Evolutionary conservation across 2,329 filamentous ascomycete genomes (phyloP), one percentile per base, ranked within the genome.

Genomic region (Fusarium sp.): DNA sequence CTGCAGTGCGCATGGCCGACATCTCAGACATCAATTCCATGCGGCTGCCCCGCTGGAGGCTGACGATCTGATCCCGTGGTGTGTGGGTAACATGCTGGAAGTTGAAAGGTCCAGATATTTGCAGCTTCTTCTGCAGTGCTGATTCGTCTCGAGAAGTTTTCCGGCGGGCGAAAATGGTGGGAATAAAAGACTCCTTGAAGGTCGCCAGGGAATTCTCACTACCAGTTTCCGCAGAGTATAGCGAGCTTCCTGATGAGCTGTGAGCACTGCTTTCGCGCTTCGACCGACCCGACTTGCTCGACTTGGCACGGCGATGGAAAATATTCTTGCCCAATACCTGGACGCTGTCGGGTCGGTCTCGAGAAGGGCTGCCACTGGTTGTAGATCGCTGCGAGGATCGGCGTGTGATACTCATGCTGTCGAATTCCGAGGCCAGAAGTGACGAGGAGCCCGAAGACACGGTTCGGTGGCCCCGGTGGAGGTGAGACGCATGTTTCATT

Each of bases 41-140:
- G 18, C 83, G 84, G 73, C 83, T 86, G 4, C 81, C 76, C 32
- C 82, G 81, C 48, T 84, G 82, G 8, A 86, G 70, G 65, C 82
- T 83, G 5, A 85, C 81, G 4, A 87, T 68, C 59, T 87, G 83
- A 34, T 90, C 87, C 56, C 86, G 87, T 14, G 86, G 83, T 14
- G 88, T 90, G 78, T 92, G 90, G 5, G 88, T 87, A 37, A 92
- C 85, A 80, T 92, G 91, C 78, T 92, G 90, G 70, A 92, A 92
- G 83, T 92, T 92, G 81, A 91, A 92, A 4, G 91, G 91, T 1
- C 85, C 87, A 1, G 91, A 92, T 64, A 92, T 92, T 64, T 87
- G 86, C 59, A 87, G 78, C 71, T 84, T 87, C 76, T 81, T 87
- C 63, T 80, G 74, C 5, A 72, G 52, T 61, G 74, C 60, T 57